phyloP scores from a whole-genome alignment of 2,329 filamentous ascomycete genomes.

The Hypoxylon rubiginosum region DNA sequence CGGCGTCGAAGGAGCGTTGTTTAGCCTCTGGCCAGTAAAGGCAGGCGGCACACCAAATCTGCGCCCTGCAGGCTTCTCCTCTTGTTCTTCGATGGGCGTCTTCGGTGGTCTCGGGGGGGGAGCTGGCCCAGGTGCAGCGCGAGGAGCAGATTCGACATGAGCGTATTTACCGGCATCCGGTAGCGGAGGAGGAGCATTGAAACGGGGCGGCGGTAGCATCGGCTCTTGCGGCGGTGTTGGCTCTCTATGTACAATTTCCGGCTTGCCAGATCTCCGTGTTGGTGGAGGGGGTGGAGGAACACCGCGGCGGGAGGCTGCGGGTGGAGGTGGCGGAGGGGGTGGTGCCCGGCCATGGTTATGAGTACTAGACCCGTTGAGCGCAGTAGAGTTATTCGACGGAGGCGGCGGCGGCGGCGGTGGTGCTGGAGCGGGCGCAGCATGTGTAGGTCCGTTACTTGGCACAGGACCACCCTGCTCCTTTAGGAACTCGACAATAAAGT shows the following conservation, averaged over 20 bases:
- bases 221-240: constrained; percentile 77
- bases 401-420: constrained; percentile 60
- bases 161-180: constrained; percentile 92
- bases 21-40: constrained; percentile 74
- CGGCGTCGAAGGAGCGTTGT: constrained; percentile 77
- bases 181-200: constrained; percentile 88
- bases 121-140: constrained; percentile 68
- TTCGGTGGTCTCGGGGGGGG: constrained; percentile 79
- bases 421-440: constrained; percentile 27
- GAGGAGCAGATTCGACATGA: constrained; percentile 62
- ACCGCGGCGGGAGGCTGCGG: constrained; percentile 55
- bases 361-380: constrained; percentile 50
- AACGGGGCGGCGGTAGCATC: constrained; percentile 77
- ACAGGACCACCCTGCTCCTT: constrained; percentile 66
- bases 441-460: constrained; percentile 53
- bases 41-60: constrained; percentile 85
- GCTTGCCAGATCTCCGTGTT: constrained; percentile 69
- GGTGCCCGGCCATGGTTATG: constrained; percentile 57
- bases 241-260: constrained; percentile 60
- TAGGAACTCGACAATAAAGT: constrained; percentile 76
- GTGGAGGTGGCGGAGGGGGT: constrained; percentile 55
- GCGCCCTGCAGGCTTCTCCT: constrained; percentile 61
- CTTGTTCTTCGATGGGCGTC: constrained; percentile 76
- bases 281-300: constrained; percentile 70
- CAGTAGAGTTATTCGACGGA: constrained; percentile 37